These are phyloP conservation scores for Podila clonocystis DNA, from an alignment of 192 early-diverging fungal species.

Conservation along the genomic window DNA sequence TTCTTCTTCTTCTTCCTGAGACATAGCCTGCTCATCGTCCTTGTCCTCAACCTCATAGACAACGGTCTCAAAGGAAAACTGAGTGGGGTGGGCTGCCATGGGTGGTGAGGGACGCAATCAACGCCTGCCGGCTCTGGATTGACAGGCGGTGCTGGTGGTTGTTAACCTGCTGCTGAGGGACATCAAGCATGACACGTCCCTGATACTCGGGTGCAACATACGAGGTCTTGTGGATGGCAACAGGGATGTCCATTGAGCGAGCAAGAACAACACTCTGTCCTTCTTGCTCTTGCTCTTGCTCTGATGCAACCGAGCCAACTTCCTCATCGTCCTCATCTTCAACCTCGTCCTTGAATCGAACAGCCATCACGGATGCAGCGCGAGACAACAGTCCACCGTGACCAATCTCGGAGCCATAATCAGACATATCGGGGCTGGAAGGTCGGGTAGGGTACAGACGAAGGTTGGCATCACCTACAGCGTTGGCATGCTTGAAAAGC, in stretches of 20 bases:
- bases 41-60: background rate
- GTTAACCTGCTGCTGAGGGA: conserved; percentile 32
- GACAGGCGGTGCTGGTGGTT: conserved; percentile 12
- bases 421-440: conserved; percentile 38
- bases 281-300: background rate
- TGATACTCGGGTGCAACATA: background rate
- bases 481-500: conserved; percentile 43
- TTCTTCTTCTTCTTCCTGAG: conserved; percentile 33
- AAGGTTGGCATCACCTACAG: conserved; percentile 35
- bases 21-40: background rate
- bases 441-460: conserved; percentile 42
- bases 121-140: background rate
- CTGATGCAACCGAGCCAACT: background rate
- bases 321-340: conserved; percentile 3
- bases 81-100: background rate
- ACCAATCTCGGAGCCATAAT: conserved; percentile 41
- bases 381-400: conserved; percentile 42
- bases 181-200: background rate
- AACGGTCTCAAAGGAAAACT: conserved; percentile 18
- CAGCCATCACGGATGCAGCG: conserved; percentile 31
- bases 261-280: background rate
- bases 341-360: background rate
- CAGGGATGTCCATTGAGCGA: background rate
- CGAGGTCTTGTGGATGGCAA: background rate
- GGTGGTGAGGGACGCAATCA: background rate